Evolutionary conservation across 768 basidiomycete species (phyloP).

Genomic region (Calvatia gigantea): DNA sequence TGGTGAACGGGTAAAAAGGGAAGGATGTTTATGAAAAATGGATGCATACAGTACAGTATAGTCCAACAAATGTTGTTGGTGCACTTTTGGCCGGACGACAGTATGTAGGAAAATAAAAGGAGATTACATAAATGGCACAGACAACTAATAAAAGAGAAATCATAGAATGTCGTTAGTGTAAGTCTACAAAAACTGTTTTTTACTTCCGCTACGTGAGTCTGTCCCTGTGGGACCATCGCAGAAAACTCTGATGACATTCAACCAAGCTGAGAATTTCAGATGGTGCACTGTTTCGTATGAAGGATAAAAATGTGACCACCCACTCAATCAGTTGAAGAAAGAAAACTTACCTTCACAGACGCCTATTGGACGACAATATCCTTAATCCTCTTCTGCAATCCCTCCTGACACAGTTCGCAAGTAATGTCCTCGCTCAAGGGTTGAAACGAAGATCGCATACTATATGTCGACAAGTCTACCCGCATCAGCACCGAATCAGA

Average conservation of each 20-base stretch:
- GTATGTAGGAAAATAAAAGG: no score
- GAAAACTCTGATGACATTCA: no score
- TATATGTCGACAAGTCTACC: slow-evolving; percentile 45
- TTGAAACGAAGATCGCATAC: slow-evolving; percentile 44
- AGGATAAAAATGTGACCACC: not conserved
- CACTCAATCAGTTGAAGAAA: no score
- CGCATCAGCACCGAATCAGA: not conserved
- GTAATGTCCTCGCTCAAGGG: slow-evolving; percentile 45
- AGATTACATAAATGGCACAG: no score
- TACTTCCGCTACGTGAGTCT: no score
- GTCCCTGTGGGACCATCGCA: no score
- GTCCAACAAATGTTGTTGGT: not conserved
- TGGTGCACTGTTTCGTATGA: not conserved
- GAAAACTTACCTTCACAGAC: slow-evolving; percentile 52
- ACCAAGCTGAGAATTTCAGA: not conserved
- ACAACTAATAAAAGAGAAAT: no score
- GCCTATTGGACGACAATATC: slow-evolving; percentile 50
- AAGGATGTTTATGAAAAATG: no score
- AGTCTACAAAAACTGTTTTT: no score
- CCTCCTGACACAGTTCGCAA: slow-evolving; percentile 41
- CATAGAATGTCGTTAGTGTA: no score
- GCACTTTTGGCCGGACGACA: not conserved
- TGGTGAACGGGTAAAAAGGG: no score
- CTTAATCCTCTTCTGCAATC: slow-evolving; percentile 43
- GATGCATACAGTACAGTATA: not conserved